Evolutionary conservation across 495 filamentous ascomycete species (phyloP).

Genomic region (Durotheca rogersii): DNA sequence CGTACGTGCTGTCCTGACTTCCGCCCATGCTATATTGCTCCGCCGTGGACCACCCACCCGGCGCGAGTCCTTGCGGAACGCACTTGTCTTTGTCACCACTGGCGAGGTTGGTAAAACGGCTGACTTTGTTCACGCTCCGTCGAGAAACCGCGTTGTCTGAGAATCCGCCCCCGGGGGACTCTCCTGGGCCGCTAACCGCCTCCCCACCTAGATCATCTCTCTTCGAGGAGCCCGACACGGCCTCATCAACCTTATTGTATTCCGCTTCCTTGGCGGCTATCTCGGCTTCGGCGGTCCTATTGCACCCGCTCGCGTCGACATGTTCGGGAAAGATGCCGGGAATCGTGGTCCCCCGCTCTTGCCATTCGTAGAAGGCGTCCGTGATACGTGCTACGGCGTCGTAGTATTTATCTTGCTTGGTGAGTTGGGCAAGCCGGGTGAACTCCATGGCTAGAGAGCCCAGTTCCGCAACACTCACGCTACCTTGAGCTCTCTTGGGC

Average conservation of each 20-base stretch:
- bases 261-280: conserved; percentile 20
- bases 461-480: conserved; percentile 76
- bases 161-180: conserved; percentile 2
- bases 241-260: too few relatives aligned
- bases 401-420: conserved; percentile 83
- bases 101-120: too few relatives aligned
- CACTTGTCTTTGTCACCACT: conserved; percentile 53
- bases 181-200: not conserved
- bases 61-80: conserved; percentile 53
- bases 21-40: conserved; percentile 65
- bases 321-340: conserved; percentile 82
- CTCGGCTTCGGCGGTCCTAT: conserved; percentile 41
- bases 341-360: conserved; percentile 66
- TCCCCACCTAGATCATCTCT: conserved; percentile 1
- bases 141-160: too few relatives aligned
- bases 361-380: conserved; percentile 77
- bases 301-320: conserved; percentile 70
- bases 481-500: conserved; percentile 63
- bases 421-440: conserved; percentile 89
- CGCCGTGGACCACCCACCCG: conserved; percentile 33
- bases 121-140: not conserved
- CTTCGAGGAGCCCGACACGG: too few relatives aligned
- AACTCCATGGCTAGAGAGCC: conserved; percentile 94
- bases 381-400: conserved; percentile 94
- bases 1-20: conserved; percentile 87